phyloP scores from a whole-genome alignment of 768 basidiomycete species.

The Pisolithus microcarpus region DNA sequence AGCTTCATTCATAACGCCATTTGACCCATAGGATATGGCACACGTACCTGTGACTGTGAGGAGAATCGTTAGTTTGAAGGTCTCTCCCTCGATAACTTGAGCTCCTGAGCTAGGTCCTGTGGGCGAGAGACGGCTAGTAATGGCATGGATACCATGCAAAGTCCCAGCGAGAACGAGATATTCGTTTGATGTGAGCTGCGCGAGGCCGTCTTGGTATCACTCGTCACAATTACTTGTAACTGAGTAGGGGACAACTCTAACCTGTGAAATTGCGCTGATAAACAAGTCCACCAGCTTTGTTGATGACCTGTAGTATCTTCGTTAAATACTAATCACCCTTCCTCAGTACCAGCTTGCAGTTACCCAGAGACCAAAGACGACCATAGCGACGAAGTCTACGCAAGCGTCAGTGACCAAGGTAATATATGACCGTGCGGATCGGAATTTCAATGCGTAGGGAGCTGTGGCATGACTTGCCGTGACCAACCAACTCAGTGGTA shows the following conservation, averaged over 20 bases:
- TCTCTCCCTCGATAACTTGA: constrained; percentile 93
- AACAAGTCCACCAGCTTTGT: constrained; percentile 95
- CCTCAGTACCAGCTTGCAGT: constrained; percentile 11
- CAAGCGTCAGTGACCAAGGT: too few relatives aligned
- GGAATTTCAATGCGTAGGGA: too few relatives aligned
- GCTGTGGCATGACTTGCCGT: too few relatives aligned
- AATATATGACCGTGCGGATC: too few relatives aligned
- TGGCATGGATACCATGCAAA: constrained; percentile 97
- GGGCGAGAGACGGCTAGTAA: constrained; percentile 86
- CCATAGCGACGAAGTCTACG: constrained; percentile 38
- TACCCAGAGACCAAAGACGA: constrained; percentile 81
- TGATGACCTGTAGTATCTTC: constrained; percentile 65
- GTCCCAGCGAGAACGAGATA: constrained; percentile 95
- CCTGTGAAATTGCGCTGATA: constrained; percentile 92
- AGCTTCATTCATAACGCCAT: neutral
- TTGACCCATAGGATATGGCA: neutral
- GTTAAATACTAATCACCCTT: neutral
- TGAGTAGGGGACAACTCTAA: constrained; percentile 26
- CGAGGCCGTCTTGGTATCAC: constrained; percentile 68
- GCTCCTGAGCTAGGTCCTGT: constrained; percentile 76
- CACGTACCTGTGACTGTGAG: constrained; percentile 79
- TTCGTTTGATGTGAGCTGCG: constrained; percentile 86
- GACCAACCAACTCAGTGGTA: too few relatives aligned
- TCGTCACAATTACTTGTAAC: neutral
- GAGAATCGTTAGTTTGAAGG: constrained; percentile 89